Evolutionary conservation across 176 grass and related monocot species (phyloP).

Genomic region (Tuctoria greenei): DNA sequence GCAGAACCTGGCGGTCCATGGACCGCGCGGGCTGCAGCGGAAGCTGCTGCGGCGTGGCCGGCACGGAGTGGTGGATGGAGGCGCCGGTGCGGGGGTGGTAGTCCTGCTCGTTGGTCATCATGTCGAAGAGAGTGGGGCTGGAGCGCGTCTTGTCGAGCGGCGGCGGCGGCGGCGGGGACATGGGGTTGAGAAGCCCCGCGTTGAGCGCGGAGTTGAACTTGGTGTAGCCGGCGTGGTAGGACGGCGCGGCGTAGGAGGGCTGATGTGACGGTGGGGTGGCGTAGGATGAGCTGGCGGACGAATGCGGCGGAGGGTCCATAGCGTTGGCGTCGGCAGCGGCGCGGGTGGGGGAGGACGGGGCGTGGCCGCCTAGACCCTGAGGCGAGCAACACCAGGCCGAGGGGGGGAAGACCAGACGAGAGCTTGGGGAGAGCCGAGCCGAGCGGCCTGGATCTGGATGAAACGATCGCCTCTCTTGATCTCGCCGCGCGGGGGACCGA

Average conservation of each 20-base stretch:
- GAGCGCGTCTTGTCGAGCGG: slow-evolving; percentile 89
- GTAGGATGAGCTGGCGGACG: slow-evolving; percentile 31
- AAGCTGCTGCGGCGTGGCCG: slow-evolving; percentile 19
- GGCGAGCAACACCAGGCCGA: slow-evolving; percentile 65
- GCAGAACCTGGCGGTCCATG: slow-evolving; percentile 64
- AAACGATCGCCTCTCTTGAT: slow-evolving; percentile 11
- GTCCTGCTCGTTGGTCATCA: slow-evolving; percentile 99
- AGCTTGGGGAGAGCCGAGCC: slow-evolving; percentile 17
- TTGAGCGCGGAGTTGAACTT: slow-evolving; percentile 99
- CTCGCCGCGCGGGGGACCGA: slow-evolving; percentile 40
- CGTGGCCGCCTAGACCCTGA: slow-evolving; percentile 11
- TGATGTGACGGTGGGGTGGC: slow-evolving; percentile 11
- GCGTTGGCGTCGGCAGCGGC: slow-evolving; percentile 10
- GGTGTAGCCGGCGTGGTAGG: slow-evolving; percentile 78
- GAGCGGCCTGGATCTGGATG: slow-evolving; percentile 46
- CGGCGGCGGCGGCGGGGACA: slow-evolving; percentile 83
- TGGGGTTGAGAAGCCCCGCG: slow-evolving; percentile 93
- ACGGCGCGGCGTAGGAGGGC: slow-evolving; percentile 33
- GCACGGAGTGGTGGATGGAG: slow-evolving; percentile 36
- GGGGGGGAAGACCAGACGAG: slow-evolving; percentile 58
- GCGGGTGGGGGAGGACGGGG: neutral
- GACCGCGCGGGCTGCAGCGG: slow-evolving; percentile 39
- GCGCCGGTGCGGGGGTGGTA: slow-evolving; percentile 62
- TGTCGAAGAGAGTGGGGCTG: slow-evolving; percentile 94
- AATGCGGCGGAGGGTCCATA: slow-evolving; percentile 22